phyloP scores from a whole-genome alignment of 257 asterid genomes.

The Handroanthus guayacan region DNA sequence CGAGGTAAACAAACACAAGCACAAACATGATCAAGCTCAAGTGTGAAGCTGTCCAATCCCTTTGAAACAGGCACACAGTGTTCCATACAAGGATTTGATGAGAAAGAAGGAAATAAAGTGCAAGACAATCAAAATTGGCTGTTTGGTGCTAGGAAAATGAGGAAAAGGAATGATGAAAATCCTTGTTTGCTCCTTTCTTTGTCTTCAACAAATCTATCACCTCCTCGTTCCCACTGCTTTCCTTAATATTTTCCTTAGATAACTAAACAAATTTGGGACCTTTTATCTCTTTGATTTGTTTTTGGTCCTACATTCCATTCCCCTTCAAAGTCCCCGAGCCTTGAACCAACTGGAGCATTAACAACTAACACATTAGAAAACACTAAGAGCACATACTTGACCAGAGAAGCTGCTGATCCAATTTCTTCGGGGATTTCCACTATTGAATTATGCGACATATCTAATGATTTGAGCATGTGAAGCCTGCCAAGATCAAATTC shows the following conservation, averaged over 20 bases:
- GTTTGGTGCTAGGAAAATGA: neutral
- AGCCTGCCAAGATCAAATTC: slow-evolving; percentile 58
- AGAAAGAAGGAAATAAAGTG: neutral
- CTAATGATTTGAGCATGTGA: slow-evolving; percentile 75
- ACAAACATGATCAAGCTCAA: neutral
- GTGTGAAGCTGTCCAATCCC: slow-evolving; percentile 16
- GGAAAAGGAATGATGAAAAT: slow-evolving; percentile 8
- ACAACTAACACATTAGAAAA: slow-evolving; percentile 25
- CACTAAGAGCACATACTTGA: slow-evolving; percentile 66
- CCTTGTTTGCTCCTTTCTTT: slow-evolving; percentile 2
- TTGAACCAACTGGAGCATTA: slow-evolving; percentile 15
- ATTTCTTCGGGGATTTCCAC: slow-evolving; percentile 77
- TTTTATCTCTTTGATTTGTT: neutral
- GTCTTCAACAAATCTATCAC: slow-evolving; percentile 1
- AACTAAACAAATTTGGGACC: slow-evolving; percentile 7
- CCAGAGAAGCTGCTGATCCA: slow-evolving; percentile 77
- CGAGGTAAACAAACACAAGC: neutral
- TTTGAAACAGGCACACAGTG: neutral
- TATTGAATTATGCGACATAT: slow-evolving; percentile 74
- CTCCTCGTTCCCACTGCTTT: slow-evolving; percentile 19
- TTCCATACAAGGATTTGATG: neutral
- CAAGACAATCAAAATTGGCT: too few species aligned
- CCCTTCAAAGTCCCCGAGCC: slow-evolving; percentile 9
- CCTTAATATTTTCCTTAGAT: neutral
- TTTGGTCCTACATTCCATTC: neutral